Base-by-base conservation (phyloP, 2,329 filamentous ascomycete genomes). In the Karstenula rhodostoma region DNA sequence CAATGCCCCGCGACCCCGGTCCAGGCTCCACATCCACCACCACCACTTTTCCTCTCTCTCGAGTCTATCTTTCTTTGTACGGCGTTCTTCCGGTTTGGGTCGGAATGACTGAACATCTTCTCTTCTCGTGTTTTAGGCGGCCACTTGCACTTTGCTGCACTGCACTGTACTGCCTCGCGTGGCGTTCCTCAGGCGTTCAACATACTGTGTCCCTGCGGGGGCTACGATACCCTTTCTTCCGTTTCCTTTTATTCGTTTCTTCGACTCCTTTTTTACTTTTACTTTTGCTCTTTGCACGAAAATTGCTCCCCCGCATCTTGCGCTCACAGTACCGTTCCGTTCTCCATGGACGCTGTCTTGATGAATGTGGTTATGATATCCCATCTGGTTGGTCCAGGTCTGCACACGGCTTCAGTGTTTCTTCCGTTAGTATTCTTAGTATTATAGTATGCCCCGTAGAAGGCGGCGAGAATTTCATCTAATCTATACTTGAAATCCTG, bases 201-300 rank as follows among this genome's bases (percentile, higher is more conserved):
- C 15, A n/a, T 19, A 40, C 29, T 23, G 32, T 19, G 29, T 29
- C 32, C 32, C 29, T 29, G 27, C 12, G 48, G 32, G 48, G 48
- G 48, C 48, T 40, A 51, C 48, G 48, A 51, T 51, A 51, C 48
- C 48, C 48, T 51, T 35, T 37, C 48, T 51, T 35, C 23, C 46
- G 17, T 49, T 17, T 17, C 17, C 27, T 15, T 46, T 46, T 6
- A 15, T 13, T 27, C 43, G 7, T 17, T n/a, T 25, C 7, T 46
- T 46, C 43, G 19, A 23, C 19, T 46, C 43, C 25, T 25, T 19
- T 46, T 9, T 25, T 46, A n/a, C 42, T 46, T 32, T 32, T 10
- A 10, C 29, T 46, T 9, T 46, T 46, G 42, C 42, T 46, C 17
- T 40, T 19, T 22, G 17, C 37, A 40, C 40, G n/a, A 40, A 44